Conservation (phyloP, 805 yeast species). For the Phaffomyces opuntiae region DNA sequence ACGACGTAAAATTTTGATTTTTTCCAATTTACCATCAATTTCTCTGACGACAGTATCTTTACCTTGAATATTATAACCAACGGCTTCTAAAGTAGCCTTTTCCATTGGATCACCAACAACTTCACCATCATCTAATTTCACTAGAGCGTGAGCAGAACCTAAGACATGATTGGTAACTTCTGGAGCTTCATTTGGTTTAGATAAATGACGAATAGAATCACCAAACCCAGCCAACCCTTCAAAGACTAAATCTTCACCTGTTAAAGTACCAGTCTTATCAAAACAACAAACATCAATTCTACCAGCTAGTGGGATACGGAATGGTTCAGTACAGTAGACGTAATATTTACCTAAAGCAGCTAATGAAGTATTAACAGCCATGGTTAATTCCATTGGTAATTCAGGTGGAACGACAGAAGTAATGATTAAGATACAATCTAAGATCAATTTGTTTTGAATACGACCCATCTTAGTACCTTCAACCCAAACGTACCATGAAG, state of each 20-base stretch:
- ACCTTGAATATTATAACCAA: slow-evolving; percentile 75
- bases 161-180: slow-evolving; percentile 60
- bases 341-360: slow-evolving; percentile 81
- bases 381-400: slow-evolving; percentile 96
- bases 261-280: slow-evolving; percentile 96
- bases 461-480: slow-evolving; percentile 97
- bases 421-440: slow-evolving; percentile 91
- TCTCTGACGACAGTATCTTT: slow-evolving; percentile 62
- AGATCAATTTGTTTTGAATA: slow-evolving; percentile 83
- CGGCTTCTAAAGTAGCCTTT: slow-evolving; percentile 84
- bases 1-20: slow-evolving; percentile 75
- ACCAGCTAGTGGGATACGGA: slow-evolving; percentile 96
- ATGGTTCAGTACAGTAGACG: slow-evolving; percentile 96
- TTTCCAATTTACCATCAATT: slow-evolving; percentile 28
- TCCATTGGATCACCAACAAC: slow-evolving; percentile 99
- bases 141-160: slow-evolving; percentile 96
- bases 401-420: slow-evolving; percentile 99
- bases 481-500: slow-evolving; percentile 97
- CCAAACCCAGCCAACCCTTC: slow-evolving; percentile 91
- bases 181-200: slow-evolving; percentile 56
- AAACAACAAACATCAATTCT: slow-evolving; percentile 97
- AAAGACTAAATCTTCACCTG: slow-evolving; percentile 92
- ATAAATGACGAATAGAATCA: slow-evolving; percentile 45
- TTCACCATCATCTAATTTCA: slow-evolving; percentile 91
- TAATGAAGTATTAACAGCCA: slow-evolving; percentile 93